phyloP scores from a whole-genome alignment of 2,329 filamentous ascomycete genomes.

The Colletotrichum orbiculare region DNA sequence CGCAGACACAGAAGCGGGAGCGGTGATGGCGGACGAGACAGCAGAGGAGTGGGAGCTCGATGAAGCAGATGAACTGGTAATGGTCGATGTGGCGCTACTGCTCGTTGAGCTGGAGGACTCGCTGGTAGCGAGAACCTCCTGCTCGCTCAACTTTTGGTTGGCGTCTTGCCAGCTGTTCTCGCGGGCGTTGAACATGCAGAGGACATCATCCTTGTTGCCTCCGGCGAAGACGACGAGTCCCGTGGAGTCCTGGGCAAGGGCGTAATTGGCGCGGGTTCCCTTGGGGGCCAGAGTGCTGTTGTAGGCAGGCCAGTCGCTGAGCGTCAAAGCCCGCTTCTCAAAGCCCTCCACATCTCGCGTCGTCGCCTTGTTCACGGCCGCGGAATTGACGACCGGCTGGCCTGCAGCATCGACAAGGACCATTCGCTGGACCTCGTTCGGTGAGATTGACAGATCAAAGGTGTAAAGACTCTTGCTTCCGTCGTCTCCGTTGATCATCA shows the following conservation, averaged over 20 bases:
- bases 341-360: not conserved
- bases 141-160: constrained; percentile 67
- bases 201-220: constrained; percentile 66
- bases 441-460: constrained; percentile 79
- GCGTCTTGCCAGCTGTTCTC: constrained; percentile 84
- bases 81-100: constrained; percentile 45
- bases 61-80: constrained; percentile 42
- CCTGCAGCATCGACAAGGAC: constrained; percentile 74
- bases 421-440: constrained; percentile 79
- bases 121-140: constrained; percentile 49
- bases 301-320: constrained; percentile 79
- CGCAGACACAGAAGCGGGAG: constrained; percentile 44
- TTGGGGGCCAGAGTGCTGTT: constrained; percentile 79
- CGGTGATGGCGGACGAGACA: constrained; percentile 37
- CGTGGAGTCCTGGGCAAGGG: constrained; percentile 73
- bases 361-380: constrained; percentile 48
- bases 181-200: constrained; percentile 82
- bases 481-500: constrained; percentile 77
- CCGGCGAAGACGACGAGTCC: constrained; percentile 75
- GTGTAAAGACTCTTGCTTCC: constrained; percentile 81
- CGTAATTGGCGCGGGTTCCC: constrained; percentile 73
- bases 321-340: constrained; percentile 60
- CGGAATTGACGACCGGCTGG: constrained; percentile 58
- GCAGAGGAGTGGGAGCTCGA: constrained; percentile 34
- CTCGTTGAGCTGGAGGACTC: constrained; percentile 44